Evolutionary conservation across 371 early-diverging fungal genomes (phyloP).

Genomic region (Phascolomyces articulosus): DNA sequence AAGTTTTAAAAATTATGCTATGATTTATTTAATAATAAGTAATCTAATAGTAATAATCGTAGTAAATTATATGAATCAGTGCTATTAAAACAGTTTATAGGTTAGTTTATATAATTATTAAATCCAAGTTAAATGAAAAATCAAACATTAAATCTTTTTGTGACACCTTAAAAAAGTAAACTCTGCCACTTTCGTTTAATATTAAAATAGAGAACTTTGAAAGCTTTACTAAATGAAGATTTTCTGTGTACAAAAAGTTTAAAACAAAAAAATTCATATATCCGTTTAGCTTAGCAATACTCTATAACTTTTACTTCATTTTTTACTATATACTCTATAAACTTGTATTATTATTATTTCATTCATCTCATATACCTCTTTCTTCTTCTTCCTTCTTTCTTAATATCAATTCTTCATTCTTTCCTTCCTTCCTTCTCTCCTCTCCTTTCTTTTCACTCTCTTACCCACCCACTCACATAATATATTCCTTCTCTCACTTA

Average conservation of each 20-base stretch:
- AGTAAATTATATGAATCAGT: no score
- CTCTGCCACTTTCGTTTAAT: background rate
- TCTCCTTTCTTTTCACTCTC: background rate
- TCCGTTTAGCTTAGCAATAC: background rate
- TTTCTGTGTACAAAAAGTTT: slow-evolving; percentile 6
- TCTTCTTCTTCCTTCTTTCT: background rate
- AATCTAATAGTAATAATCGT: no score
- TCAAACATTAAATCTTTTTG: background rate
- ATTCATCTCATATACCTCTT: background rate
- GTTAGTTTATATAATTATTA: no score
- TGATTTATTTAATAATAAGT: no score
- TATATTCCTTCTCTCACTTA: background rate
- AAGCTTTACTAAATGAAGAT: slow-evolving; percentile 1
- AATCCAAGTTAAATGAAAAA: no score
- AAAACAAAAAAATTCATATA: background rate
- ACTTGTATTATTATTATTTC: background rate
- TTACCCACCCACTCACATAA: background rate
- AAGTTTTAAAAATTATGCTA: no score
- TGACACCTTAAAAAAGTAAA: background rate
- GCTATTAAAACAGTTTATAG: no score
- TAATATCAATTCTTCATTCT: no score
- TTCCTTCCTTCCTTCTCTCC: no score
- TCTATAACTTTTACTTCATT: no score
- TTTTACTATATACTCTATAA: no score
- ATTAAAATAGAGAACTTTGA: background rate